These are phyloP conservation scores for Solanum hybrid DNA, from an alignment of 305 asterid genomes.

Conservation along the genomic window DNA sequence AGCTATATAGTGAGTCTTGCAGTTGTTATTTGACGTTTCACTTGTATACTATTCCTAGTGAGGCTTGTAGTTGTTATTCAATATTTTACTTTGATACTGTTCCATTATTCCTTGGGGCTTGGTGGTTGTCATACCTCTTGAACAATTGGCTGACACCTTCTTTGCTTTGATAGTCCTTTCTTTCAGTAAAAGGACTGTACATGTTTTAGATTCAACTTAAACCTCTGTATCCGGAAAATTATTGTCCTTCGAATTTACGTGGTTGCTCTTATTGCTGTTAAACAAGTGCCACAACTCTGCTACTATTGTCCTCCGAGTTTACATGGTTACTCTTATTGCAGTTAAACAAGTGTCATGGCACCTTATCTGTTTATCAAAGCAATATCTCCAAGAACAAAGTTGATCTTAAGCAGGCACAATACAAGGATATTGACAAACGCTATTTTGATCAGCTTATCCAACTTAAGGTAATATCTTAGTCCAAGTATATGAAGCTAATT, in stretches of 20 bases:
- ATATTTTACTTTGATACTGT: background rate
- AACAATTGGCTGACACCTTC: background rate
- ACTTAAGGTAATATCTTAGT: constrained; percentile 61
- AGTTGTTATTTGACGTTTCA: background rate
- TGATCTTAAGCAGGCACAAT: constrained; percentile 88
- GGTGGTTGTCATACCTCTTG: background rate
- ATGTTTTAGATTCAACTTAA: background rate
- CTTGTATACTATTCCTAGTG: background rate
- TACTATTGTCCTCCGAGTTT: background rate
- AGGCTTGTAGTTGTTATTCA: background rate
- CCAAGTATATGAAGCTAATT: background rate
- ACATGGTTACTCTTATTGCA: constrained; percentile 27
- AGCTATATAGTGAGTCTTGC: background rate
- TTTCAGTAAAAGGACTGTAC: background rate
- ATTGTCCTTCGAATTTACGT: background rate
- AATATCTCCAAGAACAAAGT: constrained; percentile 62
- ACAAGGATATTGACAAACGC: constrained; percentile 95
- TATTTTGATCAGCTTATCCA: constrained; percentile 91
- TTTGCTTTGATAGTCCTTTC: background rate
- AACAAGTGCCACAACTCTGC: constrained; percentile 59
- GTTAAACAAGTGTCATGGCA: constrained; percentile 73
- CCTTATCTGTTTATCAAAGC: constrained; percentile 75
- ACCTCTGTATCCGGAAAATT: background rate
- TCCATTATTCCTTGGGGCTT: background rate
- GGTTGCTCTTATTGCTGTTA: constrained; percentile 39